Evolutionary conservation across 805 yeast genomes (phyloP), one percentile per base, ranked within the genome.

Genomic region (Deakozyma indianensis): DNA sequence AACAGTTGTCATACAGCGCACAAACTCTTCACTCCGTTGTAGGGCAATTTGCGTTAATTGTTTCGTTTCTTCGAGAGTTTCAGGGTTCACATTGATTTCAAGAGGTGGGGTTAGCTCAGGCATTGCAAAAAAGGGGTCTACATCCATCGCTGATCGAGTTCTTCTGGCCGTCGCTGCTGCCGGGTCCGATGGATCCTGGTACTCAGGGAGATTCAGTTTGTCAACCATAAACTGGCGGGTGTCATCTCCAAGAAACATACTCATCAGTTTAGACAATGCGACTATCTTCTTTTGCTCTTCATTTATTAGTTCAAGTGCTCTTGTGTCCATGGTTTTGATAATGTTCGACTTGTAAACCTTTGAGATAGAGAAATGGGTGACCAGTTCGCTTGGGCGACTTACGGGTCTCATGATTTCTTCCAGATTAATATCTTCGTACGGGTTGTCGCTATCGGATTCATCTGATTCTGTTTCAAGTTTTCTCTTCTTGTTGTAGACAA

Each of bases 231-330:
- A 62, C 46, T 77, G 77, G 41, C 69, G 69, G 51, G 94, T 83
- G 58, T 85, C 90, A 57, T 90, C 97, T 3, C 96, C 96, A 43
- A 90, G 68, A 53, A 90, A 77, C 1, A 83, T 78, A 50, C 80
- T 83, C 62, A 92, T 70, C 41, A 90, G 68, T 54, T 76, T 77
- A 41, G 81, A 74, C 45, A 87, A 66, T 56, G 78, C 74, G 47
- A 78, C 77, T n/a, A 83, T 82, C 28, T 78, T 79, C 23, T 73
- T 70, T 55, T 86, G 95, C 57, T 92, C 98, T 38, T 74, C 73
- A 57, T 84, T 88, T 43, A 92, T 82, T 49, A 80, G 66, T 45
- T 82, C 81, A 22, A 88, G 75, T 16, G 92, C 76, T 49, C 86
- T 85, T 16, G 66, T 64, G 0, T 95, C 83, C 51, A 92, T 62